Conservation (phyloP, 805 yeast species). For the Spathaspora girioi region DNA sequence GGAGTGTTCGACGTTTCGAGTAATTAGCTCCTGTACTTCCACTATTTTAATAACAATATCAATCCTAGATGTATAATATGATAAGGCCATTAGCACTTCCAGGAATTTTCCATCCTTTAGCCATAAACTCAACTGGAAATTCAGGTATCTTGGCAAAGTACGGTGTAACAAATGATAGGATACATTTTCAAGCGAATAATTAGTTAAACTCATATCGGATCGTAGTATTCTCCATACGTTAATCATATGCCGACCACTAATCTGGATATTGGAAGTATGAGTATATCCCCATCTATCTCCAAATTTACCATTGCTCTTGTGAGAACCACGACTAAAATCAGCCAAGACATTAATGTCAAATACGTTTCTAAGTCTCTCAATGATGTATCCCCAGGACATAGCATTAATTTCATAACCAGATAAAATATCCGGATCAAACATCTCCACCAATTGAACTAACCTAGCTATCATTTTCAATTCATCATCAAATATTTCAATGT, state of each 20-base stretch:
- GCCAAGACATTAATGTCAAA: constrained; percentile 53
- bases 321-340: constrained; percentile 57
- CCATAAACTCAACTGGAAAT: constrained; percentile 42
- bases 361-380: constrained; percentile 53
- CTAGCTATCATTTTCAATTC: constrained; percentile 60
- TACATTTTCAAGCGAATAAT: constrained; percentile 75
- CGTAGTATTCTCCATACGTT: constrained; percentile 82
- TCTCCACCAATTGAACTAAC: constrained; percentile 52
- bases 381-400: constrained; percentile 85
- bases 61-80: constrained; percentile 45
- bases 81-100: constrained; percentile 32
- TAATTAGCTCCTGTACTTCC: constrained; percentile 60
- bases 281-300: constrained; percentile 79
- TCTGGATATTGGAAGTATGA: constrained; percentile 64
- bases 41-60: constrained; percentile 46
- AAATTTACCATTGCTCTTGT: constrained; percentile 46
- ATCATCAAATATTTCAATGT: constrained; percentile 29
- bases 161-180: constrained; percentile 64
- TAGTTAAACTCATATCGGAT: constrained; percentile 56
- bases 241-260: constrained; percentile 79
- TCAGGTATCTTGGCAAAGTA: constrained; percentile 61
- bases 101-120: constrained; percentile 7
- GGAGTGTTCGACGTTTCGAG: constrained; percentile 76
- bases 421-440: constrained; percentile 82
- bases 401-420: constrained; percentile 82